Base-by-base conservation (phyloP, 768 basidiomycete genomes). In the Boletus pseudo-olivaceus region DNA sequence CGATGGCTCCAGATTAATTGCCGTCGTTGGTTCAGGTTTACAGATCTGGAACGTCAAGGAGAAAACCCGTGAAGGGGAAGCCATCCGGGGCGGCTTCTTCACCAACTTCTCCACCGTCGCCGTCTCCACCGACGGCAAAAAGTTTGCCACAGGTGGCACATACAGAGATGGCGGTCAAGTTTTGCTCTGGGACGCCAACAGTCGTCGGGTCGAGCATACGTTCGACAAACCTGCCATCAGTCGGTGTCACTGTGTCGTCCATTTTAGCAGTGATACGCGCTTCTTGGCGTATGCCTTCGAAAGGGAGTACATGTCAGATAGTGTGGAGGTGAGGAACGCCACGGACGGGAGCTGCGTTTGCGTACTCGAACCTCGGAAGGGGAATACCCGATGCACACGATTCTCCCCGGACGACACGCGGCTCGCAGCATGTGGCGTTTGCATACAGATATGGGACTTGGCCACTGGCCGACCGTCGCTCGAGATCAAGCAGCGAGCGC, bases 401-500 rank as follows among this genome's bases (percentile, higher is more conserved):
- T 64, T 64, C 54, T 64, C 63, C 27, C 63, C 63, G 15, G 61
- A 64, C 29, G 56, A 62, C 53, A 47, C 52, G 45, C 61, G 63
- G 42, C 57, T 64, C 35, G 63, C 63, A 3, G 63, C 64, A 1
- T 64, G 63, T 23, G 63, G 63, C 29, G 54, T 59, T 0, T 64
- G 63, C 54, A 64, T 64, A 34, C 63, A 64, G 23, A 59, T 64
- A 33, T 64, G 63, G 63, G 63, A 64, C 8, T 19, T 64, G 4
- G 52, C 54, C 0, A 59, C 54, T 4, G 57, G 60, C 7, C 57
- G 57, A 4, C 57, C 63, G 1, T 47, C 60, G 45, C 60, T 64
- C 50, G 63, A 64, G 57, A 62, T 64, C 60, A 66, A 64, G 42
- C 63, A 64, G 8, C 63, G 62, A 0, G 64, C 62, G 5, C 62